Base-by-base conservation (phyloP, 768 basidiomycete species). In the Asterophora parasitica region DNA sequence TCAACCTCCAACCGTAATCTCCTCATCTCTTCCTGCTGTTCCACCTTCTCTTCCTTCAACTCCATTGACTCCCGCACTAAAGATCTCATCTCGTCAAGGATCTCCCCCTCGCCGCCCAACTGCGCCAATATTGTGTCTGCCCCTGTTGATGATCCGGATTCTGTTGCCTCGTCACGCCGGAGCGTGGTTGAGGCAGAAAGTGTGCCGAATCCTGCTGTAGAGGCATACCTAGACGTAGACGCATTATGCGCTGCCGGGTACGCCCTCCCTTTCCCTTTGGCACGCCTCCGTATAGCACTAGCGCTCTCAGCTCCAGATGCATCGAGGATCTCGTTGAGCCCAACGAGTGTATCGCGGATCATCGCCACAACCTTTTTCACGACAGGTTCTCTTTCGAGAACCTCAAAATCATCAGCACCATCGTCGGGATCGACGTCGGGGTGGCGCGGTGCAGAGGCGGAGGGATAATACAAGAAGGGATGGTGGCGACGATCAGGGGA, bases 351-450 rank as follows among this genome's bases (percentile, higher is more conserved):
- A 39, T 50, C 49, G 19, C 44, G 44, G 28, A 50, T 36, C 30
- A 54, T 47, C 28, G 49, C 42, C 31, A 54, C 49, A 17, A 54
- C 42, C 19, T 39, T 46, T 31, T 44, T 39, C n/a, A 46, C 45
- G 15, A 50, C 45, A 7, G 44, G 49, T 7, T 27, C 35, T 9
- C 36, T 45, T 28, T 46, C 37, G 5, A 35, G 31, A 11, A 43
- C 52, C 3, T 10, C 42, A 7, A 44, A 1, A 1, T n/a, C 31
- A 20, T 44, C 31, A 8, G 33, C 8, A 4, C 13, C 42, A 2
- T 8, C 41, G 11, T 46, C 44, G 13, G 31, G 39, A 17, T 52
- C 48, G 5, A 27, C 44, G 32, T 53, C 52, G 23, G 28, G 33
- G 12, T n/a, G 52, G 32, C 37, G 31, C 4, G 26, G 38, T 9